These are phyloP conservation scores for Phytophthora foliorum DNA, from an alignment of 352 stramenopile genomes.

Conservation along the genomic window DNA sequence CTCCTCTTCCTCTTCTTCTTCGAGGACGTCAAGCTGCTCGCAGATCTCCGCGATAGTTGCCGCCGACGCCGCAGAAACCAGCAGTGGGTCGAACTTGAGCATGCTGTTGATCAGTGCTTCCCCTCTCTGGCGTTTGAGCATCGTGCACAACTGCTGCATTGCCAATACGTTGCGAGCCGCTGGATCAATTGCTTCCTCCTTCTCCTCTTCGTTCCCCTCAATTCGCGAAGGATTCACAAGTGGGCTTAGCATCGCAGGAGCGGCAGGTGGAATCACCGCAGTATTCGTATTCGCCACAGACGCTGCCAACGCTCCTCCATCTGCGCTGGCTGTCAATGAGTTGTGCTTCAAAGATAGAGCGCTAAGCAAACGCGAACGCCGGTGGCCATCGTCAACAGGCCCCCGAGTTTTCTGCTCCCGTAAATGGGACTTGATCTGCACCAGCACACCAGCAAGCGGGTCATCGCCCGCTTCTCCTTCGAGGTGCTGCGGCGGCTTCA, in stretches of 20 bases:
- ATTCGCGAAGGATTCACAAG: constrained; percentile 2
- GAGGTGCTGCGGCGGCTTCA: constrained; percentile 39
- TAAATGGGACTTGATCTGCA: constrained; percentile 64
- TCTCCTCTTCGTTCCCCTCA: constrained; percentile 18
- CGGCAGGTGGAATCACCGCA: constrained; percentile 20
- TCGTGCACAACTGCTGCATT: constrained; percentile 51
- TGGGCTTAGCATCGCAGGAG: constrained; percentile 8
- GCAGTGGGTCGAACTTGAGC: constrained; percentile 67
- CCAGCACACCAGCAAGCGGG: constrained; percentile 51
- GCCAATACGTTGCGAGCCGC: constrained; percentile 27
- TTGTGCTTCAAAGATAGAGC: constrained; percentile 20
- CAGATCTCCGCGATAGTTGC: constrained; percentile 57
- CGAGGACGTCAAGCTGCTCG: constrained; percentile 28
- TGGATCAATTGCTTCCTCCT: constrained; percentile 8
- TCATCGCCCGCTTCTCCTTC: constrained; percentile 36
- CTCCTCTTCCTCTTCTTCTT: constrained; percentile 41
- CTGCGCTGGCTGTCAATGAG: constrained; percentile 4
- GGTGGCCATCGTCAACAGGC: not conserved
- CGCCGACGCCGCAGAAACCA: constrained; percentile 44
- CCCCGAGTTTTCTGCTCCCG: constrained; percentile 24
- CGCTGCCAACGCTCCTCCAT: not conserved
- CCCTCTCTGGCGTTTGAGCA: constrained; percentile 54
- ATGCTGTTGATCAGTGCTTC: constrained; percentile 63
- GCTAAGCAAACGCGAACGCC: constrained; percentile 24
- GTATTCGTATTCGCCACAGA: not conserved